A percentile compares a stretch with the other conserved stretches of the same genome.
phyloP scores from a whole-genome alignment of 441 rosid species.

The Isatis lusitanica region DNA sequence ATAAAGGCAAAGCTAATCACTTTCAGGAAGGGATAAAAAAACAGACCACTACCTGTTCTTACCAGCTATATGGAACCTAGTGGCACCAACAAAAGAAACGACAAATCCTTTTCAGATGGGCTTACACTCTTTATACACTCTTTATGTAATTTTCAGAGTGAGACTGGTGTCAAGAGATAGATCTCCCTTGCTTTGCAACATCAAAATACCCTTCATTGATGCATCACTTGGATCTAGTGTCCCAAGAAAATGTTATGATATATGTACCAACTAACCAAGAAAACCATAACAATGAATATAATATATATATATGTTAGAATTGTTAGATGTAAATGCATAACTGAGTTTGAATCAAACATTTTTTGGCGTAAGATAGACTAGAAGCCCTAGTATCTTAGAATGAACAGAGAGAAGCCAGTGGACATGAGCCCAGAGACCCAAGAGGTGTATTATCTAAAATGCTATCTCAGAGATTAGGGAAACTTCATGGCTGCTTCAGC shows the following conservation, averaged over 20 bases:
- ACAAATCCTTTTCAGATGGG: conserved; percentile 30
- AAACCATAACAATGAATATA: too few species aligned
- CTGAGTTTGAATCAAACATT: conserved; percentile 2
- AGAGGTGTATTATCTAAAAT: conserved; percentile 9
- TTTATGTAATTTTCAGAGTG: conserved; percentile 32
- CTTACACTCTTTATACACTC: conserved; percentile 10
- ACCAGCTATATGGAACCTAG: conserved; percentile 37
- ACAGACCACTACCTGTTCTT: conserved; percentile 31
- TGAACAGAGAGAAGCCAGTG: conserved; percentile 8
- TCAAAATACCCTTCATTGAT: neutral
- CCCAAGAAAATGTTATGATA: neutral
- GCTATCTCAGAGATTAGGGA: conserved; percentile 20
- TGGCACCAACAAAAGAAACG: conserved; percentile 33
- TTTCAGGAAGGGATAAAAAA: conserved; percentile 20
- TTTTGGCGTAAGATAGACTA: neutral
- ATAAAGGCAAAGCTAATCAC: conserved; percentile 24
- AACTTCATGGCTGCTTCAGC: conserved; percentile 40
- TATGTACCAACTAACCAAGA: too few species aligned
- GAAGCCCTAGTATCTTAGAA: neutral
- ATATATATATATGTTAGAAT: too few species aligned
- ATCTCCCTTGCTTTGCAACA: conserved; percentile 28
- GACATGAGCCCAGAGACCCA: conserved; percentile 17
- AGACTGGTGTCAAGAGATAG: conserved; percentile 16
- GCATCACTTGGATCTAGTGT: neutral
- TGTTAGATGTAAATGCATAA: neutral